Percentiles rank a stretch among this genome's conserved stretches.
Conservation (phyloP, 2,329 filamentous ascomycete species). For the Pseudopyricularia javanii region DNA sequence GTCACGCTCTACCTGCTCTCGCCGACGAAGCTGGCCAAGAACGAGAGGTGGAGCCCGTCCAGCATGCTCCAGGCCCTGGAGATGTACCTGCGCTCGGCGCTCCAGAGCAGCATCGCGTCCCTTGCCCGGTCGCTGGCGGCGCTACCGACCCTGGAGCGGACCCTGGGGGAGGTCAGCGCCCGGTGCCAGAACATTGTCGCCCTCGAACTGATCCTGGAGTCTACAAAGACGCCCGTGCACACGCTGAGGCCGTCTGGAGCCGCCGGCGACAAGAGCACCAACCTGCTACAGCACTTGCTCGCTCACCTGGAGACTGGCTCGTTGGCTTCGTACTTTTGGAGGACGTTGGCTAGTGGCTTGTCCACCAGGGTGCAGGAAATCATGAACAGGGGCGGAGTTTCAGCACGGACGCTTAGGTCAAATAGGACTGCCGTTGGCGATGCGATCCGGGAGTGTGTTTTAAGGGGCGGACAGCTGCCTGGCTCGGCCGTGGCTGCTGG, state of each 20-base stretch:
- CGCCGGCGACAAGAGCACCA: slow-evolving; percentile 22
- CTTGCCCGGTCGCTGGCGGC: slow-evolving; percentile 67
- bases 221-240: slow-evolving; percentile 55
- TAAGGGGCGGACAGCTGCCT: slow-evolving; percentile 62
- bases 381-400: slow-evolving; percentile 67
- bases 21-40: slow-evolving; percentile 41
- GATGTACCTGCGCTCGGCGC: slow-evolving; percentile 66
- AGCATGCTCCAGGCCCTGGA: slow-evolving; percentile 68
- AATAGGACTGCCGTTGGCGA: slow-evolving; percentile 66
- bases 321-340: slow-evolving; percentile 86
- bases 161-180: slow-evolving; percentile 67
- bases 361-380: slow-evolving; percentile 74
- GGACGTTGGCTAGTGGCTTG: slow-evolving; percentile 69
- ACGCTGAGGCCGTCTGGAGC: slow-evolving; percentile 37
- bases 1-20: slow-evolving; percentile 73
- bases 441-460: slow-evolving; percentile 70
- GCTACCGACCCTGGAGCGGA: slow-evolving; percentile 69
- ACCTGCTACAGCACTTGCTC: slow-evolving; percentile 61
- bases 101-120: slow-evolving; percentile 66
- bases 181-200: slow-evolving; percentile 88
- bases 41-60: slow-evolving; percentile 49
- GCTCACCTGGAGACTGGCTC: slow-evolving; percentile 76
- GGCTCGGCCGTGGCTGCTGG: slow-evolving; percentile 29
- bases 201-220: slow-evolving; percentile 64
- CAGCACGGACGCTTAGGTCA: slow-evolving; percentile 65